Base-by-base conservation (phyloP, 192 early-diverging fungal genomes). In the Mycoemilia scoparia region DNA sequence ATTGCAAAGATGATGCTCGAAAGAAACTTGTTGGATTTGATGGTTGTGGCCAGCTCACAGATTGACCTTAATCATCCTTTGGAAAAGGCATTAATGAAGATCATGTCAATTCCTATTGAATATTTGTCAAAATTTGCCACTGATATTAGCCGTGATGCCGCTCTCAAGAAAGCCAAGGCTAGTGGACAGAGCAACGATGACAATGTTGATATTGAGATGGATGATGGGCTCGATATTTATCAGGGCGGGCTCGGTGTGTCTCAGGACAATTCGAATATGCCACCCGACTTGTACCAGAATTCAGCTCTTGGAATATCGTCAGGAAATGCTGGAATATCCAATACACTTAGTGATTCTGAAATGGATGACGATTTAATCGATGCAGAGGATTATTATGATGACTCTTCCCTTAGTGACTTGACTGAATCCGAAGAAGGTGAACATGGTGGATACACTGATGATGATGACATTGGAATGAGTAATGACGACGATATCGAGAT, bases 41-140 rank as follows among this genome's bases (percentile, higher is more conserved):
- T 98, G 17, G 87, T 87, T 4, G 72, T 66, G 22, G 71, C 82
- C 2, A 52, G 88, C 13, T 74, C 71, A 21, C 83, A 87, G 35
- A 64, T 98, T 22, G 89, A 98, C 46, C 55, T 88, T 21, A 83
- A 90, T 46, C 85, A 93, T 45, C 93, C 93, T 5, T 61, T 70
- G 25, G 69, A 82, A 19, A 78, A 70, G 28, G 56, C 60, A 10
- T 66, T 95, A 18, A 69, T 91, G 8, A 74, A 57, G 17, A 49
- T 76, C 3, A 63, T 98, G 34, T 39, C 96, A 31, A 81, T 82
- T 29, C 93, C 90, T 4, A 64, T 96, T 25, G 90, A 93, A 49
- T 69, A 71, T 18, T 59, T 98, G 38, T 78, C 90, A 9, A 84
- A 88, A 45, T 45, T 82, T 3, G 87, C 93, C 10, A 79, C 87